A percentile compares a stretch with the other conserved stretches of the same genome.
Evolutionary conservation across 1,284 basidiomycete genomes (phyloP).

Genomic region (Irpex lacteus): DNA sequence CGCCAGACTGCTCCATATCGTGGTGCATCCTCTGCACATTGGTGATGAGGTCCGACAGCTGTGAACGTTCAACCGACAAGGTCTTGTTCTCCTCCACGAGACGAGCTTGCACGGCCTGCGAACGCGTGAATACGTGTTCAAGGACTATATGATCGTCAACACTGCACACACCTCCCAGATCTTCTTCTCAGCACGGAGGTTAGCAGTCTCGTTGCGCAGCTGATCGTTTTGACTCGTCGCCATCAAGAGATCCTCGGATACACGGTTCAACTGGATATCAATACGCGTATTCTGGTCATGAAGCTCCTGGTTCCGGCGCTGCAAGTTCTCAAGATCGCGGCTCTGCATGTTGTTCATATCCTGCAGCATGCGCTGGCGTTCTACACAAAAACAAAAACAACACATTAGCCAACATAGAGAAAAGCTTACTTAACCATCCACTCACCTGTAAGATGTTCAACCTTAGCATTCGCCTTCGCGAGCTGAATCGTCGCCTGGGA

Average conservation of each 20-base stretch:
- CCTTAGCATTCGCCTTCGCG: slow-evolving; percentile 80
- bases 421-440: not conserved
- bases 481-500: slow-evolving; percentile 64
- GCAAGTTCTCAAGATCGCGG: slow-evolving; percentile 59
- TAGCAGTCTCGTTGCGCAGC: slow-evolving; percentile 80
- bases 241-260: slow-evolving; percentile 60
- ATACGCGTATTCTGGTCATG: slow-evolving; percentile 64
- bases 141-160: not conserved
- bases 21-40: slow-evolving; percentile 89
- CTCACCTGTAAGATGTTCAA: slow-evolving; percentile 71
- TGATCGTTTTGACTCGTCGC: slow-evolving; percentile 64
- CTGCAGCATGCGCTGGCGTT: slow-evolving; percentile 63
- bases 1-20: slow-evolving; percentile 80
- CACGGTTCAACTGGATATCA: slow-evolving; percentile 56
- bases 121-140: not conserved
- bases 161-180: slow-evolving; percentile 80
- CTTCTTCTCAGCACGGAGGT: slow-evolving; percentile 87
- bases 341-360: slow-evolving; percentile 56
- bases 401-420: not conserved
- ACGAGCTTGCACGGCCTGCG: slow-evolving; percentile 70
- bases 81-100: slow-evolving; percentile 84
- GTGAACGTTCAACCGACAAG: slow-evolving; percentile 77
- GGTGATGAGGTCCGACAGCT: slow-evolving; percentile 81
- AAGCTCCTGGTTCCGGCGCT: slow-evolving; percentile 64
- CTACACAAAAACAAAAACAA: slow-evolving; percentile 36